Percentiles rank a stretch among this genome's conserved stretches.
phyloP scores from a whole-genome alignment of 2,329 filamentous ascomycete genomes.

The Macroventuria anomochaeta region DNA sequence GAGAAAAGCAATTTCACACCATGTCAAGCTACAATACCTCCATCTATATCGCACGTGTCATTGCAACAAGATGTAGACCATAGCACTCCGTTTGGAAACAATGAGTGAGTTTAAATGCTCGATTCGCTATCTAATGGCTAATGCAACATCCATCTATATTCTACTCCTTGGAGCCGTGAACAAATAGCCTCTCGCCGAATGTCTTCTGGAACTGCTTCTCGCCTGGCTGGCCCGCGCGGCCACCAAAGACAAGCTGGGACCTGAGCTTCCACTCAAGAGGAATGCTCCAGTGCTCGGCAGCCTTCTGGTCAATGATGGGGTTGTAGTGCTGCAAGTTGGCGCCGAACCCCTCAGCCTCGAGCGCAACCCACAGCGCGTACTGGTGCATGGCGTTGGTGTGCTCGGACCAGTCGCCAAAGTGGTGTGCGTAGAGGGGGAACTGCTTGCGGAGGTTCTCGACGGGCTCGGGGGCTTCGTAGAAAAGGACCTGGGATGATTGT shows the following conservation, averaged over 20 bases:
- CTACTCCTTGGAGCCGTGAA: slow-evolving; percentile 47
- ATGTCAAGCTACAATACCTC: neutral
- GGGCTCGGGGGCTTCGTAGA: slow-evolving; percentile 79
- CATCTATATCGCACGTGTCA: too few relatives aligned
- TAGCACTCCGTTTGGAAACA: too few relatives aligned
- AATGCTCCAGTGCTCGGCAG: slow-evolving; percentile 72
- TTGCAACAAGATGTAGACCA: too few relatives aligned
- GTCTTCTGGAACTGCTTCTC: slow-evolving; percentile 71
- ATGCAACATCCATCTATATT: neutral
- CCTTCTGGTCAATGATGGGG: slow-evolving; percentile 78
- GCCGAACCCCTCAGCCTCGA: slow-evolving; percentile 83
- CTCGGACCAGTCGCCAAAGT: slow-evolving; percentile 77
- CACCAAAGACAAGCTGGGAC: slow-evolving; percentile 86
- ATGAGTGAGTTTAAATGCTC: neutral
- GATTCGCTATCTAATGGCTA: slow-evolving; percentile 3
- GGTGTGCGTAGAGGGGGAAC: slow-evolving; percentile 76
- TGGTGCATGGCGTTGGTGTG: slow-evolving; percentile 86
- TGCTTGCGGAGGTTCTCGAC: slow-evolving; percentile 71
- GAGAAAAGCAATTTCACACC: neutral
- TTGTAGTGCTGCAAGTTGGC: slow-evolving; percentile 95
- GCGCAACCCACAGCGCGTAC: slow-evolving; percentile 78
- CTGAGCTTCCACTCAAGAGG: slow-evolving; percentile 76
- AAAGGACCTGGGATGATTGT: slow-evolving; percentile 67
- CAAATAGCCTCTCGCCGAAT: slow-evolving; percentile 64
- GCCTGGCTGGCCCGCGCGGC: slow-evolving; percentile 59